These are phyloP conservation scores for Boletellus sp. DNA, from an alignment of 768 basidiomycete species.

Conservation along the genomic window DNA sequence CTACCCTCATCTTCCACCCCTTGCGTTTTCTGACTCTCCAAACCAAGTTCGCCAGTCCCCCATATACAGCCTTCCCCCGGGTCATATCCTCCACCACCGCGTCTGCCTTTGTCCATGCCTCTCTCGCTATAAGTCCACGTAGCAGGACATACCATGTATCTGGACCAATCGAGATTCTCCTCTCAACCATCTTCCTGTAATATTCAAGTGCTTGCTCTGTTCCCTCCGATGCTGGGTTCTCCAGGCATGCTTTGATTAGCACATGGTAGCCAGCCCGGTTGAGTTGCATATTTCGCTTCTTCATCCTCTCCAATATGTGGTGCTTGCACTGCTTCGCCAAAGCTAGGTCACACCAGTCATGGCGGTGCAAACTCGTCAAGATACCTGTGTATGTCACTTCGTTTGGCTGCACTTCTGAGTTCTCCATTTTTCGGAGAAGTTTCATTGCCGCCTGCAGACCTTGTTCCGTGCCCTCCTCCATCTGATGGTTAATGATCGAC, in stretches of 20 bases:
- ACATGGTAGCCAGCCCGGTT: slow-evolving; percentile 73
- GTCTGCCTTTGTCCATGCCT: slow-evolving; percentile 58
- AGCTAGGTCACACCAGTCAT: slow-evolving; percentile 43
- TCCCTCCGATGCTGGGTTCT: slow-evolving; percentile 47
- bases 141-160: slow-evolving; percentile 81
- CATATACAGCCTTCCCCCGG: slow-evolving; percentile 42
- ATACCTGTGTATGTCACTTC: slow-evolving; percentile 83
- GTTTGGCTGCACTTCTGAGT: slow-evolving; percentile 52
- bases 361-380: slow-evolving; percentile 67
- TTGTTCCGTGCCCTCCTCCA: slow-evolving; percentile 51
- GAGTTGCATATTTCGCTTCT: slow-evolving; percentile 46
- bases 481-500: slow-evolving; percentile 72
- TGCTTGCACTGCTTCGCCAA: slow-evolving; percentile 45
- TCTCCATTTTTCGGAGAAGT: slow-evolving; percentile 77
- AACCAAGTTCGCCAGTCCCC: slow-evolving; percentile 48
- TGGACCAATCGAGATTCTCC: slow-evolving; percentile 44
- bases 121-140: slow-evolving; percentile 53
- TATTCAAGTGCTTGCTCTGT: slow-evolving; percentile 53
- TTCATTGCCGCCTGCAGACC: slow-evolving; percentile 61
- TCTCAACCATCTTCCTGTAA: slow-evolving; percentile 57
- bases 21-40: slow-evolving; percentile 42
- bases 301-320: slow-evolving; percentile 59
- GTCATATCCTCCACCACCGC: slow-evolving; percentile 62
- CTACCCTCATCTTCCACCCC: slow-evolving; percentile 28
- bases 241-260: slow-evolving; percentile 65